Evolutionary conservation across 2,329 filamentous ascomycete genomes (phyloP).

Genomic region (Ustilaginoidea virens): DNA sequence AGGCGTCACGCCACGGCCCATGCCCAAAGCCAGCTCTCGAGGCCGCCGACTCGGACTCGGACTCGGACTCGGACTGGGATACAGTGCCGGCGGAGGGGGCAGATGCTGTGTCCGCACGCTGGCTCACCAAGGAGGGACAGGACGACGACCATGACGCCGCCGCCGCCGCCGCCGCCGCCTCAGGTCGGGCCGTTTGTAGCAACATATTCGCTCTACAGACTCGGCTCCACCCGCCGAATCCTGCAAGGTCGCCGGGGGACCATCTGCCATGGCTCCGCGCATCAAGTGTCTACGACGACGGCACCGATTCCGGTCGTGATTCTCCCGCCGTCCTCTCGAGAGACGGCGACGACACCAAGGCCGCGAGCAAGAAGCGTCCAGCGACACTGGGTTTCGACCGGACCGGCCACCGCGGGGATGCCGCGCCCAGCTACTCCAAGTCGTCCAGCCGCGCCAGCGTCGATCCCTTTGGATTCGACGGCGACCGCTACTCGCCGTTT

Average conservation of each 20-base stretch:
- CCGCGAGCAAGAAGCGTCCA: conserved; percentile 4
- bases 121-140: no score
- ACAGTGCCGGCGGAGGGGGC: conserved; percentile 9
- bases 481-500: conserved; percentile 20
- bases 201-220: no score
- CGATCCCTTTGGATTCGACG: conserved; percentile 32
- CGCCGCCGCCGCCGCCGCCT: no score
- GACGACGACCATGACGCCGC: background rate
- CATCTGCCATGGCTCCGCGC: conserved; percentile 1
- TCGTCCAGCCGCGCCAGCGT: conserved; percentile 19
- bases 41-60: conserved; percentile 10
- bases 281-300: conserved; percentile 5
- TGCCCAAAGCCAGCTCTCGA: conserved; percentile 1
- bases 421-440: conserved; percentile 10
- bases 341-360: no score
- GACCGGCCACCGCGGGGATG: conserved; percentile 1
- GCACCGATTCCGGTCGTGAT: background rate
- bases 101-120: no score
- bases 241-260: background rate
- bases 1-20: conserved; percentile 1
- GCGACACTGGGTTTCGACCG: conserved; percentile 4
- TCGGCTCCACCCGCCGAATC: no score
- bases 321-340: no score
- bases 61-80: conserved; percentile 15
- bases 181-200: no score